Base-by-base conservation (phyloP, 2,329 filamentous ascomycete genomes). In the Xylariaceae sp. region DNA sequence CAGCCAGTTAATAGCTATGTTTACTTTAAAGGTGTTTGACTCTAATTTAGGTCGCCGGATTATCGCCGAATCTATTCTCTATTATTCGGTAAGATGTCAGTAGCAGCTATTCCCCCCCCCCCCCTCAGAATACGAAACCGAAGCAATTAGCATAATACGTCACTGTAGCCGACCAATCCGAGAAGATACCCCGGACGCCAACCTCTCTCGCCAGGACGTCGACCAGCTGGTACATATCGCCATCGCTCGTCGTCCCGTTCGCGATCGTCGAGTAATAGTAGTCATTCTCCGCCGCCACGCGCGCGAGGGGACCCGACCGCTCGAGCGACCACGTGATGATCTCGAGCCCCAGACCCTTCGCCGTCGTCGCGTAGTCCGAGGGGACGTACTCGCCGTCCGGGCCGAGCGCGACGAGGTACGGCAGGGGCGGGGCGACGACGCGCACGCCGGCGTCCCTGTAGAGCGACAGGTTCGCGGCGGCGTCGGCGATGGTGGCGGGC, bases 101-200 rank as follows among this genome's bases (percentile, higher is more conserved):
- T 16, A 37, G 32, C 9, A 37, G 32, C 32, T 16, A 3, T 12
- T 4, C 5, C 32, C 32, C 12, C 14, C 12, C 14, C 12, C 5
- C 14, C 32, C 14, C 32, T 37, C 32, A 37, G 32, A 37, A 37
- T 7, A 37, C 12, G 7, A 67, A 44, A 2, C 62, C 81, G 61
- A 89, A 85, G 73, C 88, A 90, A 65, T 89, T 90, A 61, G 87
- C 88, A 71, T 89, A 90, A 62, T 87, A 90, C 0, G 86, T 88
- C 7, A 84, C 81, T 0, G 87, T 88, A 10, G 84, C 83, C 16
- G 82, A 81, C 88, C 88, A 90, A 69, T 90, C 88, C 3, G 82
- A 81, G 65, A 90, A 90, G 59, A 90, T 79, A 3, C 79, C 85
- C 26, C 75, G 71, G 14, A 88, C 82, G 0, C 82, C 81, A 9